Evolutionary conservation across 2,329 filamentous ascomycete genomes (phyloP), one percentile per base, ranked within the genome.

Genomic region (Arthrocladium fulminans): DNA sequence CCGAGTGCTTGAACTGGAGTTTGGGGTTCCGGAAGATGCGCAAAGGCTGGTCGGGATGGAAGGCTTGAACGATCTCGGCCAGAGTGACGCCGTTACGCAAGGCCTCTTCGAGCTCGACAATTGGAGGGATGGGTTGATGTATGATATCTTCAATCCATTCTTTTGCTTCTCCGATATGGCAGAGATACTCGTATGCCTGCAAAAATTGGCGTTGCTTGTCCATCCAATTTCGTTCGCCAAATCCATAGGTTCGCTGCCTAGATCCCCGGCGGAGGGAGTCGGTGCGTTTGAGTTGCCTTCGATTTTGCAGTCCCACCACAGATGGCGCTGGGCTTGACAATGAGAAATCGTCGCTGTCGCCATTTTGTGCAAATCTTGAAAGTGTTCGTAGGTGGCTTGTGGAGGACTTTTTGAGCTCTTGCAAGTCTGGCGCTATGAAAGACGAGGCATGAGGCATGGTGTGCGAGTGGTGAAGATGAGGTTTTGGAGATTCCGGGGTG

Each of bases 81-180:
- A 98, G 74, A 0, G 89, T 97, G 4, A 98, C 88, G 42, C 92
- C 94, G 63, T 98, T 84, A 55, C 92, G 79, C 35, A 98, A 71
- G 12, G 88, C 88, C 66, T 98, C 89, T 63, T 98, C 92, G 1
- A 98, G 71, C 63, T 96, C 83, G 19, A 98, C 85, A 58, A 97
- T 95, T 0, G 90, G 86, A 2, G 92, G 89, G 30, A 98, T 87
- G 45, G 84, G 74, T 56, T 84, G 81, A 53, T 90, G 80, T 48
- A 92, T 87, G 51, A 96, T 80, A 63, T 94, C 81, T 62, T 98
- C 92, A 56, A 98, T 95, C 92, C 92, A 98, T 67, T 97, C 90
- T 64, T 97, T 97, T 19, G 92, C 92, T 71, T 98, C 92, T 64
- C 92, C 92, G 56, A 98, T 97, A 63, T 98, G 92, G 64, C 92